Evolutionary conservation across 2,329 filamentous ascomycete species (phyloP), one percentile per base, ranked within the genome.

Genomic region (Dactylonectria estremocensis): DNA sequence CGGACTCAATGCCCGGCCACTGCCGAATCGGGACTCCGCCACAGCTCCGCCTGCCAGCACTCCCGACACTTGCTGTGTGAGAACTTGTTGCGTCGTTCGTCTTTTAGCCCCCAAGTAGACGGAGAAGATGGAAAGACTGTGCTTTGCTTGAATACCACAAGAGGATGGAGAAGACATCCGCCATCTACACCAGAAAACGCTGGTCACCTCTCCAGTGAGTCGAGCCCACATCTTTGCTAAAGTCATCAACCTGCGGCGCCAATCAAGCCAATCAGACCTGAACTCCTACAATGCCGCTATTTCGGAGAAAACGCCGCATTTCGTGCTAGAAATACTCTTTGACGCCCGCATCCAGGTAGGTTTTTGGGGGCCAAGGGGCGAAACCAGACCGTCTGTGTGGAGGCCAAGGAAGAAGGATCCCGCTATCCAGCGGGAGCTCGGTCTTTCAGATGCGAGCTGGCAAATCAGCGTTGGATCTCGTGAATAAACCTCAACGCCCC

Each of bases 311-410:
- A n/a, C n/a, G n/a, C n/a, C n/a, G n/a, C n/a, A n/a, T 14, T 14
- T 40, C 13, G 11, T 40, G 37, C 37, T 16, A 40, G 37, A 3
- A 14, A 37, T 14, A 52, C 24, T 3, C 16, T 33, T 28, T 20
- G 49, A 43, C 6, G 40, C 8, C 40, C 28, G 49, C 24, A 52
- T 24, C 6, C n/a, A 14, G 9, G 9, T 16, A n/a, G 24, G 24
- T 28, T 33, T 49, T 52, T 24, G n/a, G n/a, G n/a, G n/a, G n/a
- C n/a, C n/a, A n/a, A n/a, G 49, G 49, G 49, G 49, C 49, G 28
- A 52, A 52, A 18, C n/a, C 28, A 10, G 40, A n/a, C 35, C 5
- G 14, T 52, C 6, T 31, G 24, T 52, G 49, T 49, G 16, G 49
- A 52, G 24, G 31, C 24, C 7, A 52, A n/a, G 24, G 24, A 31